phyloP scores from a whole-genome alignment of 306 rosid genomes.

The Lathyrus oleraceus region DNA sequence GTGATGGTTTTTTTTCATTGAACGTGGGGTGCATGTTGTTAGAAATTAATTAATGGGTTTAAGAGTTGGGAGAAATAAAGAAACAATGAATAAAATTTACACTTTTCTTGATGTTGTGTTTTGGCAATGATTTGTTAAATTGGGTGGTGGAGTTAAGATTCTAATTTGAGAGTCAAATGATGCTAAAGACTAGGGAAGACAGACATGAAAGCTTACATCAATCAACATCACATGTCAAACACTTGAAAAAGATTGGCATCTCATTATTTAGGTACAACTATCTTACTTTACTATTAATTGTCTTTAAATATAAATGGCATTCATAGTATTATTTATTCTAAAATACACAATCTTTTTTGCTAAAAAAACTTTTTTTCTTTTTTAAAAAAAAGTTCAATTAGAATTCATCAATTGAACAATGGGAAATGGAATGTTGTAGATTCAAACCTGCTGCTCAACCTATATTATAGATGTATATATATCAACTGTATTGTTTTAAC shows the following conservation, averaged over 20 bases:
- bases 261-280: not conserved
- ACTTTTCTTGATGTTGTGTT: not conserved
- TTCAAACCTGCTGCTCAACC: too few species aligned
- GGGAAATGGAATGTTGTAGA: too few species aligned
- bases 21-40: conserved; percentile 86
- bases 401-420: too few species aligned
- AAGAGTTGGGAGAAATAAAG: conserved; percentile 26
- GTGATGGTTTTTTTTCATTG: conserved; percentile 32
- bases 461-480: too few species aligned
- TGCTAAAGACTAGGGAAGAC: conserved; percentile 46
- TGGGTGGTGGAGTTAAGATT: conserved; percentile 70
- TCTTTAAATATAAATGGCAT: not conserved
- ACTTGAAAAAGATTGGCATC: not conserved
- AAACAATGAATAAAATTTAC: conserved; percentile 15
- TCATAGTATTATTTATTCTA: too few species aligned
- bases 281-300: not conserved
- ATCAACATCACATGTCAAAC: not conserved
- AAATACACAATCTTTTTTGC: too few species aligned
- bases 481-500: too few species aligned
- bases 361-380: too few species aligned
- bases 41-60: conserved; percentile 36
- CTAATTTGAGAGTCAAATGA: conserved; percentile 56
- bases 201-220: conserved; percentile 40
- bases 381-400: too few species aligned
- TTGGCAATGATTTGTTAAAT: conserved; percentile 20